phyloP scores from a whole-genome alignment of 192 early-diverging fungal genomes.

The Umbelopsis sp. region DNA sequence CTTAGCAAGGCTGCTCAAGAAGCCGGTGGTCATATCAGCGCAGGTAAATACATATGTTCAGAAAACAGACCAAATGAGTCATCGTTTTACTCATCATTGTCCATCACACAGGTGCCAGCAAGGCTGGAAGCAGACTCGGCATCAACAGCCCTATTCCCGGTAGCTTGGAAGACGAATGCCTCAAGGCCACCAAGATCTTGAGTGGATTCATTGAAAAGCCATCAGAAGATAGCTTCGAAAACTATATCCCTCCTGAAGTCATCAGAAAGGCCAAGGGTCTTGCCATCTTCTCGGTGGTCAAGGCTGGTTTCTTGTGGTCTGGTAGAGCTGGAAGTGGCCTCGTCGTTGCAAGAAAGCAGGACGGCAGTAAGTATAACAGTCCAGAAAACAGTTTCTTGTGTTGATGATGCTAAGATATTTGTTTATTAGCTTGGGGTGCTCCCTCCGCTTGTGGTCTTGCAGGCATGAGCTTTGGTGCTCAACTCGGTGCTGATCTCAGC shows the following conservation, averaged over 20 bases:
- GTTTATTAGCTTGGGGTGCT: constrained; percentile 67
- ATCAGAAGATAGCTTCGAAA: constrained; percentile 52
- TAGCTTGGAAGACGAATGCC: constrained; percentile 25
- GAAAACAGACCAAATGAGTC: not conserved
- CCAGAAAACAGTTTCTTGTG: constrained; percentile 33
- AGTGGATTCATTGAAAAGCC: constrained; percentile 26
- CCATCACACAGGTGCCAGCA: not conserved
- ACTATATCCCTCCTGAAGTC: constrained; percentile 68
- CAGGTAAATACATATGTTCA: not conserved
- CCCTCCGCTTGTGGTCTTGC: constrained; percentile 84
- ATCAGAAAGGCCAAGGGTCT: constrained; percentile 85
- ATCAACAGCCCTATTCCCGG: constrained; percentile 36
- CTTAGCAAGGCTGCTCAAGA: constrained; percentile 20
- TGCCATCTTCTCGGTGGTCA: constrained; percentile 91
- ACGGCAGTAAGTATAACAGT: constrained; percentile 25
- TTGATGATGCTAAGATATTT: not conserved
- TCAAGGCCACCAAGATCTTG: constrained; percentile 36
- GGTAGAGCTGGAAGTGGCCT: constrained; percentile 88
- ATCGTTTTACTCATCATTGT: not conserved
- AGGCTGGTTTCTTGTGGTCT: constrained; percentile 93
- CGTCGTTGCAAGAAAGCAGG: constrained; percentile 78
- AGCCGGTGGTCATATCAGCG: not conserved
- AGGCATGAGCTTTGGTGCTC: constrained; percentile 86
- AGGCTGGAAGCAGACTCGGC: not conserved
- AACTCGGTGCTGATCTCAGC: constrained; percentile 88